Evolutionary conservation across 129 eudicot species (phyloP).

Genomic region (Centrapalus pauciflorus): DNA sequence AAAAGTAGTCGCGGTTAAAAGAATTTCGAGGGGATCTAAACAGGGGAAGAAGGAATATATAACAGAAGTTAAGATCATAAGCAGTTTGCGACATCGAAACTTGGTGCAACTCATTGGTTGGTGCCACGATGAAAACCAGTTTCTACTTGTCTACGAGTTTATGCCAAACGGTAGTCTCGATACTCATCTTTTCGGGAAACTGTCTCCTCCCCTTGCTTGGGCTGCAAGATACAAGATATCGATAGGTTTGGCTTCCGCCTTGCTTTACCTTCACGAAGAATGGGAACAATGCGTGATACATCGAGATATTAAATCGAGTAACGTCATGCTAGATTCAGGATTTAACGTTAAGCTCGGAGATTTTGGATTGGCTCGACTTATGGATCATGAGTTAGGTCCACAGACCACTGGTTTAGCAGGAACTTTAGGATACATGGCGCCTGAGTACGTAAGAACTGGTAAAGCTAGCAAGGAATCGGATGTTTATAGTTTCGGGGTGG

Average conservation of each 20-base stretch:
- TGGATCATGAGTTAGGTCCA: slow-evolving; percentile 50
- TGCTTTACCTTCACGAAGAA: slow-evolving; percentile 62
- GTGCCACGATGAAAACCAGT: slow-evolving; percentile 49
- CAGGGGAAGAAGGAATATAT: slow-evolving; percentile 58
- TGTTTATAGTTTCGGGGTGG: slow-evolving; percentile 55
- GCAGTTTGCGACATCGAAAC: slow-evolving; percentile 50
- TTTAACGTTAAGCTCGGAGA: slow-evolving; percentile 64
- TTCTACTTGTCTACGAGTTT: slow-evolving; percentile 52
- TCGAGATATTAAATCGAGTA: slow-evolving; percentile 61
- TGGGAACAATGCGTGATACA: slow-evolving; percentile 63
- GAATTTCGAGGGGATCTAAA: slow-evolving; percentile 44
- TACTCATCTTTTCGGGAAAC: slow-evolving; percentile 34
- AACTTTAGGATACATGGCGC: slow-evolving; percentile 54
- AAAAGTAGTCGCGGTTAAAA: slow-evolving; percentile 52
- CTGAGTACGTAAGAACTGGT: slow-evolving; percentile 43
- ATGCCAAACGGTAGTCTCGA: slow-evolving; percentile 64
- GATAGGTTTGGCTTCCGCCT: slow-evolving; percentile 49
- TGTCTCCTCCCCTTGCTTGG: slow-evolving; percentile 40
- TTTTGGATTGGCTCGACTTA: slow-evolving; percentile 57
- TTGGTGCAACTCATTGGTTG: slow-evolving; percentile 64
- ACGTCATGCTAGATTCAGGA: slow-evolving; percentile 55
- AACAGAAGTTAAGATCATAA: slow-evolving; percentile 53
- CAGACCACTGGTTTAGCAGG: slow-evolving; percentile 52
- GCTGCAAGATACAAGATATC: slow-evolving; percentile 38
- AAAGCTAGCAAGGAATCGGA: slow-evolving; percentile 52